These are phyloP conservation scores for Ensete glaucum DNA, from an alignment of 176 grass and related monocot genomes.

Conservation along the genomic window DNA sequence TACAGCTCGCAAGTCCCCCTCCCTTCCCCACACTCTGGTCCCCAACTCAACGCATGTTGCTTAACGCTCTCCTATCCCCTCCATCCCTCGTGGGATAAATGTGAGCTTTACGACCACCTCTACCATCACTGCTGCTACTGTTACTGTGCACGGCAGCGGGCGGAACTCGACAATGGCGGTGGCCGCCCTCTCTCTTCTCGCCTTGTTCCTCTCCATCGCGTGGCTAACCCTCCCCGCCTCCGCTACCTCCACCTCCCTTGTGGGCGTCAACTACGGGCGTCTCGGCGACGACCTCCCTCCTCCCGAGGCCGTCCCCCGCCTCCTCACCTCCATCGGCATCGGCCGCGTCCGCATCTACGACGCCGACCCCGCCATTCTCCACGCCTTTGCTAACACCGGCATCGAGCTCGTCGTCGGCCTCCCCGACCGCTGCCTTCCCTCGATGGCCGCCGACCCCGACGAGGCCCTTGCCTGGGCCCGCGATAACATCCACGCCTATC, in stretches of 20 bases:
- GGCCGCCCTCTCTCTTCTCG: neutral
- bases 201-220: neutral
- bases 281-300: neutral
- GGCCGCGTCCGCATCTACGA: constrained; percentile 13
- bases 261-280: neutral
- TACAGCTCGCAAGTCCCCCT: neutral
- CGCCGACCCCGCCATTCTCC: constrained; percentile 1
- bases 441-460: constrained; percentile 1
- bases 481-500: neutral
- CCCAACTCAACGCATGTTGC: neutral
- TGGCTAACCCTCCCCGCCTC: neutral
- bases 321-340: neutral
- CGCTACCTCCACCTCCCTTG: neutral
- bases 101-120: neutral
- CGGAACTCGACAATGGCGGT: neutral
- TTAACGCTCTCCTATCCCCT: too few relatives aligned
- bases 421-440: neutral
- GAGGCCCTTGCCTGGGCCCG: constrained; percentile 5
- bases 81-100: neutral
- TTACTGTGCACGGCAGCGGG: too few relatives aligned
- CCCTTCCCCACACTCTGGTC: neutral
- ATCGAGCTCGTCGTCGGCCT: constrained; percentile 7
- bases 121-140: neutral
- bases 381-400: constrained; percentile 6
- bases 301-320: neutral